Conservation (phyloP, 805 yeast genomes). For the Wickerhamiella shivajii region DNA sequence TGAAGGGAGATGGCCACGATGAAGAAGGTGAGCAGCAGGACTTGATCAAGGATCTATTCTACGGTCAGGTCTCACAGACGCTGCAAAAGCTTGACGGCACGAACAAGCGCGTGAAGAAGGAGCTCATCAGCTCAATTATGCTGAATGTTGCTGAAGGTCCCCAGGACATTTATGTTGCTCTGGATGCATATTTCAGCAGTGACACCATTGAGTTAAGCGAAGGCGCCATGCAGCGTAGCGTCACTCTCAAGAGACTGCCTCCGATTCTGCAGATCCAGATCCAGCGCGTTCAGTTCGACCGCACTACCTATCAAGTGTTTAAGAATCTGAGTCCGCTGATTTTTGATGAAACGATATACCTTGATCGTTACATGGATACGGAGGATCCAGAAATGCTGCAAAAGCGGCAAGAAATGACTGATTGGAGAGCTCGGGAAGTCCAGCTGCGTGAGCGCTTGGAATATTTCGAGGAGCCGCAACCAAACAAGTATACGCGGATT, state of each 20-base stretch:
- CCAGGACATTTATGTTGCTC: constrained; percentile 74
- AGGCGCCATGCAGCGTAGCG: constrained; percentile 58
- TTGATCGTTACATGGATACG: constrained; percentile 74
- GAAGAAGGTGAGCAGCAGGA: constrained; percentile 71
- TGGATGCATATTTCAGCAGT: constrained; percentile 67
- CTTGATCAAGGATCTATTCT: constrained; percentile 62
- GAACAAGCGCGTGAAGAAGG: constrained; percentile 41
- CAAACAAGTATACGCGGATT: constrained; percentile 32
- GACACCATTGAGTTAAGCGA: constrained; percentile 52
- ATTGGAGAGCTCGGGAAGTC: constrained; percentile 35
- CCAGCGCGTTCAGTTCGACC: constrained; percentile 84
- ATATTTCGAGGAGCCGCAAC: background rate
- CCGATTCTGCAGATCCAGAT: constrained; percentile 80
- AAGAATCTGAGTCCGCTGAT: constrained; percentile 74
- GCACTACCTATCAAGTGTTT: constrained; percentile 55
- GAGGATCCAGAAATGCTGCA: constrained; percentile 36
- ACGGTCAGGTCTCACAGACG: constrained; percentile 72
- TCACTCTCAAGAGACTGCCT: constrained; percentile 61
- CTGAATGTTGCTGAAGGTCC: constrained; percentile 85
- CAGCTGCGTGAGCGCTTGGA: constrained; percentile 14
- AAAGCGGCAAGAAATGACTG: constrained; percentile 39
- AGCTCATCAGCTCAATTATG: constrained; percentile 65
- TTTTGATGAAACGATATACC: constrained; percentile 58
- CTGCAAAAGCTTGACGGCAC: constrained; percentile 30
- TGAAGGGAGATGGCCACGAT: constrained; percentile 50